phyloP scores from a whole-genome alignment of 1,284 basidiomycete species.

The Irpex rosettiformis region DNA sequence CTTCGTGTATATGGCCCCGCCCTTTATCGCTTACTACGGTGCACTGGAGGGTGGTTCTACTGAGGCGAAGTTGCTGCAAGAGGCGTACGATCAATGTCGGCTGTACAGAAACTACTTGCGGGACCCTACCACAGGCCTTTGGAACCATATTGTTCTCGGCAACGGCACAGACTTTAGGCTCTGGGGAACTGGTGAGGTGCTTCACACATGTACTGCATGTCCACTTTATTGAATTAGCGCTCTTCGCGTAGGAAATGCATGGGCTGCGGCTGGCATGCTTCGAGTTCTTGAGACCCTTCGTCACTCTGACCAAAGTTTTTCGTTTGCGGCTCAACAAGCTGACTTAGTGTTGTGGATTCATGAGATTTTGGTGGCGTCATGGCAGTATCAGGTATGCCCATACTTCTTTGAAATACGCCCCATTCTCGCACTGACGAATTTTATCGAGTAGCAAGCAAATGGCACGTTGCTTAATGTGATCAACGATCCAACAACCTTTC shows the following conservation, averaged over 20 bases:
- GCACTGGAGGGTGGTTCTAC: constrained; percentile 38
- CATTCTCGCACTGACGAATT: background rate
- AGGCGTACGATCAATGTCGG: constrained; percentile 64
- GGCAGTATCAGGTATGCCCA: constrained; percentile 41
- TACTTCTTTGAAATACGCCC: background rate
- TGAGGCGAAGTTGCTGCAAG: constrained; percentile 45
- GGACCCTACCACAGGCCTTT: constrained; percentile 39
- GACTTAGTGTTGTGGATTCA: constrained; percentile 56
- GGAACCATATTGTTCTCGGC: constrained; percentile 52
- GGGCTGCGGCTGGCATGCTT: constrained; percentile 67
- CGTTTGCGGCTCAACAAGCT: constrained; percentile 40
- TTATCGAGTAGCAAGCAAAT: constrained; percentile 27
- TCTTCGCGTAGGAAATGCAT: constrained; percentile 49
- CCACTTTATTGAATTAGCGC: background rate
- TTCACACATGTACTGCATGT: background rate
- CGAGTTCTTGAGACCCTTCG: constrained; percentile 57
- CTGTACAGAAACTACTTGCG: constrained; percentile 56
- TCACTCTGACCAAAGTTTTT: constrained; percentile 37
- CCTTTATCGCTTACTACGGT: constrained; percentile 78
- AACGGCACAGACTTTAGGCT: constrained; percentile 40
- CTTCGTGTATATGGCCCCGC: constrained; percentile 73
- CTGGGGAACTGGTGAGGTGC: constrained; percentile 46
- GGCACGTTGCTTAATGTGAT: constrained; percentile 52
- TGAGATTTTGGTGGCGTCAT: constrained; percentile 51
- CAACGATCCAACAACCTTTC: constrained; percentile 40